phyloP scores from a whole-genome alignment of 495 filamentous ascomycete genomes.

The Aspergillus avenaceus region DNA sequence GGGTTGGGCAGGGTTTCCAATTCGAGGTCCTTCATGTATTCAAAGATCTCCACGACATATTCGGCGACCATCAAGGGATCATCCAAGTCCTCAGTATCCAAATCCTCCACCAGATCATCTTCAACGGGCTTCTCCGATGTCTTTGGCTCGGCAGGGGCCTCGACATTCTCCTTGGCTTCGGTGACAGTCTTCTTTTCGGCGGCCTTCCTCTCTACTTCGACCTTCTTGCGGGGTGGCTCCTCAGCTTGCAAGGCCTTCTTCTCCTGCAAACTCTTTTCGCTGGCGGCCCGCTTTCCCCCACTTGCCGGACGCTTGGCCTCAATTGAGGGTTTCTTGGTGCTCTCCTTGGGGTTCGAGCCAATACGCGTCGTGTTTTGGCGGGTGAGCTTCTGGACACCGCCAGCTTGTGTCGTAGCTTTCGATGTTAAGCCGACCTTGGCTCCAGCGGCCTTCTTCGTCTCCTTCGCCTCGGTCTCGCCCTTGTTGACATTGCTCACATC shows the following conservation, averaged over 20 bases:
- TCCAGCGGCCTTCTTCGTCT: conserved; percentile 64
- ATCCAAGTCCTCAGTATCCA: conserved; percentile 83
- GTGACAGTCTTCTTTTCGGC: conserved; percentile 18
- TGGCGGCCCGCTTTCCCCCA: conserved; percentile 61
- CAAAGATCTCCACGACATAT: conserved; percentile 96
- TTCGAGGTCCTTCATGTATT: conserved; percentile 88
- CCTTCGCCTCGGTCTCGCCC: conserved; percentile 58
- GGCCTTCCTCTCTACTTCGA: conserved; percentile 48
- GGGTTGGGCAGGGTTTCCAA: conserved; percentile 80
- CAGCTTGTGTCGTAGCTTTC: conserved; percentile 67
- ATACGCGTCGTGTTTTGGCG: conserved; percentile 62
- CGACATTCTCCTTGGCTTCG: conserved; percentile 20
- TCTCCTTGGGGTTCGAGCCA: conserved; percentile 60
- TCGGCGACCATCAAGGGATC: conserved; percentile 97
- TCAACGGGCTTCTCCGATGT: conserved; percentile 35
- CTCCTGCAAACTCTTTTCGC: conserved; percentile 53
- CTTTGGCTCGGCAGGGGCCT: conserved; percentile 23
- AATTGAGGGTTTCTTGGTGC: conserved; percentile 53
- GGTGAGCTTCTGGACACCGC: conserved; percentile 74
- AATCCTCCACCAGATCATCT: conserved; percentile 51
- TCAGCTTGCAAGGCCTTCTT: conserved; percentile 59
- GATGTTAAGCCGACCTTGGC: conserved; percentile 64
- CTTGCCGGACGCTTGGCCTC: conserved; percentile 69
- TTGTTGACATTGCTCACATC: conserved; percentile 96
- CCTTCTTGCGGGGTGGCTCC: conserved; percentile 51